Evolutionary conservation across 495 filamentous ascomycete species (phyloP).

Genomic region (Penicillium steckii): DNA sequence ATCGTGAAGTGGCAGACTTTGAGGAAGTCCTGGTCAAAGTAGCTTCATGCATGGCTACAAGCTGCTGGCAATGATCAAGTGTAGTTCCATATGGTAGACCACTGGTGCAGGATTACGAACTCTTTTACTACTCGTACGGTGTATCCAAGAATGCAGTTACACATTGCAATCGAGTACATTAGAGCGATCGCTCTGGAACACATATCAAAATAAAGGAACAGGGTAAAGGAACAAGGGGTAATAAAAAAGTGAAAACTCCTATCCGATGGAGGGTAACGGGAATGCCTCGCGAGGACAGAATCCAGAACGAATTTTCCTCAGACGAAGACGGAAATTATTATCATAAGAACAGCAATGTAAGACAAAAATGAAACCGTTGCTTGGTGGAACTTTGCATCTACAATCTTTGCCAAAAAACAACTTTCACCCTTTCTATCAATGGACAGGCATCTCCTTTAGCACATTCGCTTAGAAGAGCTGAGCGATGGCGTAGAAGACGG

Average conservation of each 20-base stretch:
- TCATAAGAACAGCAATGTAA: slow-evolving; percentile 45
- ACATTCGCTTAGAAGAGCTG: slow-evolving; percentile 44
- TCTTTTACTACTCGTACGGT: too few relatives aligned
- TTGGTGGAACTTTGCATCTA: slow-evolving; percentile 35
- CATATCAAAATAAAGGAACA: slow-evolving; percentile 15
- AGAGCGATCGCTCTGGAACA: slow-evolving; percentile 14
- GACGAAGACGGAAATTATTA: slow-evolving; percentile 45
- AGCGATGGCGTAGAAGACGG: slow-evolving; percentile 43
- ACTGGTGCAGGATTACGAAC: too few relatives aligned
- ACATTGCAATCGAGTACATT: slow-evolving; percentile 28
- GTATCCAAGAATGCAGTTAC: too few relatives aligned
- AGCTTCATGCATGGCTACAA: too few relatives aligned
- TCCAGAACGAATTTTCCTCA: slow-evolving; percentile 38
- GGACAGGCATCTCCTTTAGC: not conserved
- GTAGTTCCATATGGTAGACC: too few relatives aligned
- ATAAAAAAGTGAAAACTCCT: slow-evolving; percentile 24
- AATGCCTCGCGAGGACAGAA: slow-evolving; percentile 27
- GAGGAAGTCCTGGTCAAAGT: too few relatives aligned
- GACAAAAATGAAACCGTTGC: slow-evolving; percentile 37
- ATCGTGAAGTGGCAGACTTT: too few relatives aligned
- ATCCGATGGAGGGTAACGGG: slow-evolving; percentile 19
- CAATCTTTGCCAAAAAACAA: slow-evolving; percentile 18
- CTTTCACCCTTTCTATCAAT: slow-evolving; percentile 3
- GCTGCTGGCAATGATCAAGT: too few relatives aligned
- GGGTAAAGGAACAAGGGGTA: slow-evolving; percentile 15